Percentiles rank a stretch among this genome's conserved stretches.
Conservation (phyloP, 2,329 filamentous ascomycete species). For the Colletotrichum sp. region DNA sequence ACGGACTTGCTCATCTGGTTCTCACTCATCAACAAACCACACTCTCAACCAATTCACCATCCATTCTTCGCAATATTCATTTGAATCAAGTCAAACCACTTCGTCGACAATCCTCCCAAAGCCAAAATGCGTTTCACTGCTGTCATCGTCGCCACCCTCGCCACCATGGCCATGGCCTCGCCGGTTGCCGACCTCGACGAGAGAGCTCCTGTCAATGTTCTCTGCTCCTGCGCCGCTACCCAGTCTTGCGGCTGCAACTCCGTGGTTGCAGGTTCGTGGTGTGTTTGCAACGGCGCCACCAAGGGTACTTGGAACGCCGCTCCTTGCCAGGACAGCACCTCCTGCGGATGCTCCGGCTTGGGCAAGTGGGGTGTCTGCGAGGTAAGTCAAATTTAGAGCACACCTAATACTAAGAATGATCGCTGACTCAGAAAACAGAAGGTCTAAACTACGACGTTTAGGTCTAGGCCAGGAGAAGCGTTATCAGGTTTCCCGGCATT, state of each 20-base stretch:
- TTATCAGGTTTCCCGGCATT: background rate
- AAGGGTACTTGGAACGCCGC: background rate
- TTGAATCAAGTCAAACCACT: background rate
- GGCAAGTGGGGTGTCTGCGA: background rate
- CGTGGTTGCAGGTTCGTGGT: background rate
- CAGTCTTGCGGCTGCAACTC: background rate
- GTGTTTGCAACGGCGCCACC: background rate
- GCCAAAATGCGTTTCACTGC: background rate
- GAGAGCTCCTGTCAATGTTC: background rate
- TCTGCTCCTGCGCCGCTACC: background rate
- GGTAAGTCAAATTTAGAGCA: background rate
- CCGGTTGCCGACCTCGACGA: background rate
- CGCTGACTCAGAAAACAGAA: background rate
- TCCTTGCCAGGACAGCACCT: background rate
- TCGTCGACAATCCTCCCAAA: background rate
- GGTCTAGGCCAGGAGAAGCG: background rate
- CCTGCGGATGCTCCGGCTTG: background rate
- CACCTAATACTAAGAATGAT: background rate
- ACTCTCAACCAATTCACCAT: background rate
- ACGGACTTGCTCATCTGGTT: background rate
- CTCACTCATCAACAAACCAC: background rate
- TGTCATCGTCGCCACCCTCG: background rate
- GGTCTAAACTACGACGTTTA: background rate
- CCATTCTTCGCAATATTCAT: background rate
- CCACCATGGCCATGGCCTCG: background rate